These are phyloP conservation scores for Ustilago curta DNA, from an alignment of 1,284 basidiomycete genomes.

Conservation along the genomic window DNA sequence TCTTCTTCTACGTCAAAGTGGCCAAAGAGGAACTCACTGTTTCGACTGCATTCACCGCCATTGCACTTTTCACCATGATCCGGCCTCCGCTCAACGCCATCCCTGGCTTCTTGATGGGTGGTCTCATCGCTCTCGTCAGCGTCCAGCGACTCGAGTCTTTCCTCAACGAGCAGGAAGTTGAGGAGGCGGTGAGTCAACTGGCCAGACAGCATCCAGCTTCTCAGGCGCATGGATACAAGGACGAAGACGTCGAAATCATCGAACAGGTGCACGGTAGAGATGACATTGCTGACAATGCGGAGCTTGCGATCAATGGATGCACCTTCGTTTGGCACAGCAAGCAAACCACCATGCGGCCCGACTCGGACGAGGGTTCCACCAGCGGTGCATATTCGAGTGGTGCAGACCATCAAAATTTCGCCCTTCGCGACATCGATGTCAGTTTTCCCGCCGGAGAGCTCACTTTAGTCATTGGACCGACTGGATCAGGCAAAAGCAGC, in stretches of 20 bases:
- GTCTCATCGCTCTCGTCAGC: slow-evolving; percentile 75
- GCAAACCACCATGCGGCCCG: slow-evolving; percentile 9
- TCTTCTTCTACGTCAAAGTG: slow-evolving; percentile 60
- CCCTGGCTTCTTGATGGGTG: slow-evolving; percentile 71
- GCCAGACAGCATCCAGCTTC: slow-evolving; percentile 8
- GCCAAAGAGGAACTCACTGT: slow-evolving; percentile 55
- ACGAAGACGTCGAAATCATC: slow-evolving; percentile 41
- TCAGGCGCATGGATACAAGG: slow-evolving; percentile 72
- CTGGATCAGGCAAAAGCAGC: slow-evolving; percentile 63
- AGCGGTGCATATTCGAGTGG: not conserved
- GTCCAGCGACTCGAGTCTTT: slow-evolving; percentile 84
- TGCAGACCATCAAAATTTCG: slow-evolving; percentile 5
- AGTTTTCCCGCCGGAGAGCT: slow-evolving; percentile 47
- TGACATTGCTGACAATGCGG: slow-evolving; percentile 64
- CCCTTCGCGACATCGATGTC: slow-evolving; percentile 49
- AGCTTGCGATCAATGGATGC: slow-evolving; percentile 26
- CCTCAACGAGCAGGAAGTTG: slow-evolving; percentile 83
- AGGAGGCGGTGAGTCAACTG: slow-evolving; percentile 34
- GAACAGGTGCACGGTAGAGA: slow-evolving; percentile 75
- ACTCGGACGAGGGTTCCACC: not conserved
- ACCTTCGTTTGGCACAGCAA: slow-evolving; percentile 26
- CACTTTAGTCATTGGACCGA: slow-evolving; percentile 56
- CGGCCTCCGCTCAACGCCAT: slow-evolving; percentile 63
- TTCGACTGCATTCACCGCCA: slow-evolving; percentile 56
- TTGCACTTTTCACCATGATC: slow-evolving; percentile 53